Evolutionary conservation across 495 filamentous ascomycete genomes (phyloP), one percentile per base, ranked within the genome.

Genomic region (Penicillium bialowiezense): DNA sequence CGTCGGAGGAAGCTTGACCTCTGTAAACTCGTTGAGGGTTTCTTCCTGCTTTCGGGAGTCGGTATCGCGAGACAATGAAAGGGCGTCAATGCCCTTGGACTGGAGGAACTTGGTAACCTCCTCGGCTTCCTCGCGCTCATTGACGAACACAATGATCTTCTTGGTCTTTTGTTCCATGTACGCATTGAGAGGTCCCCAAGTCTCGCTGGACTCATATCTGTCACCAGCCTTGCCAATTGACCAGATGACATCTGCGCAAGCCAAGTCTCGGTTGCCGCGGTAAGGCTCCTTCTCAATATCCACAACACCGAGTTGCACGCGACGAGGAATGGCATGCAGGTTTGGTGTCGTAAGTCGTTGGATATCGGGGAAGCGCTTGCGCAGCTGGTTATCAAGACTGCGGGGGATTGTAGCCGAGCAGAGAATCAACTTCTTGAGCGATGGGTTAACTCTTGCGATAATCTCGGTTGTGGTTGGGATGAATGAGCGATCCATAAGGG

Each of bases 341-440:
- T 97, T 96, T 1, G 95, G 91, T 1, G 92, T 97, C 2, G 91
- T 90, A 50, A 98, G 81, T 38, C 95, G 83, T 23, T 71, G 65
- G 63, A 97, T 87, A 55, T 87, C 76, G 7, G 93, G 92, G 69
- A 90, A 97, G 42, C 83, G 81, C 44, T 83, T 81, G 39, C 78
- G 79, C n/a, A 97, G 78, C 60, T 86, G 88, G 42, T 75, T 82
- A 66, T 98, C 92, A 4, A 98, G 79, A 58, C 87, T 86, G 45
- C 83, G 81, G 2, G 93, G 93, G 52, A 98, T 97, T 10, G 93
- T 98, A 50, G 93, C 93, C 3, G 93, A 97, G 74, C 93, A 97
- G 48, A 97, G 82, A 18, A 98, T 80, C n/a, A 97, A 77, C 60
- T 96, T 90, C 50, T 87, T 80, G 7, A 97, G 75, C 0, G 88